Conservation (phyloP, 2,329 filamentous ascomycete genomes). For the Aspergillus tamarii region DNA sequence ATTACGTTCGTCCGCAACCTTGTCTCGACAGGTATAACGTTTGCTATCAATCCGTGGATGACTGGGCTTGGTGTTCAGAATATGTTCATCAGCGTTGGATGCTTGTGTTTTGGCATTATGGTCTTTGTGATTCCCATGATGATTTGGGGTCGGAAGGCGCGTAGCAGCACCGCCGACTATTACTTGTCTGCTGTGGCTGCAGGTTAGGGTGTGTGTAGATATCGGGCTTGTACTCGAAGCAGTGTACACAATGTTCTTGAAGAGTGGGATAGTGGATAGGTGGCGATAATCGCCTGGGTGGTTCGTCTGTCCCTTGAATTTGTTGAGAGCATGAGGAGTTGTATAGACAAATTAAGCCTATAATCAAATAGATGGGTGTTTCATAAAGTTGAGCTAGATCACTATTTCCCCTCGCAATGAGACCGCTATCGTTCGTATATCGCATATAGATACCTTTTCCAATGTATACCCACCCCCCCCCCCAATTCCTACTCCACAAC, state of each 20-base stretch:
- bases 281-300: too few species aligned
- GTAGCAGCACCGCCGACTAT: slow-evolving; percentile 2
- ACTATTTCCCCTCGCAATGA: too few species aligned
- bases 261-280: neutral
- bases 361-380: neutral
- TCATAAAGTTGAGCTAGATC: too few species aligned
- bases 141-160: slow-evolving; percentile 8
- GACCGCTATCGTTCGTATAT: neutral
- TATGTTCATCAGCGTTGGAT: slow-evolving; percentile 10
- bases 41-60: slow-evolving; percentile 12
- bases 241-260: neutral
- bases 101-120: slow-evolving; percentile 5
- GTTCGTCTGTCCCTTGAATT: too few species aligned
- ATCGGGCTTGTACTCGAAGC: too few species aligned
- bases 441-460: neutral
- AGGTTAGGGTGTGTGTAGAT: neutral
- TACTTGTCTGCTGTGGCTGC: slow-evolving; percentile 6
- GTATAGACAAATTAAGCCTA: neutral
- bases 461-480: neutral
- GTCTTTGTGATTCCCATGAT: slow-evolving; percentile 9
- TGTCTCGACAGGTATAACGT: slow-evolving; percentile 6
- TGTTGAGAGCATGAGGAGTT: neutral
- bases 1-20: slow-evolving; percentile 11
- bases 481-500: neutral
- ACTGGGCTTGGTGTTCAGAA: slow-evolving; percentile 8